Percentiles rank a stretch among this genome's conserved stretches.
These are phyloP conservation scores for Cryptosporidium parvum DNA, from an alignment of 169 alveolate species.

Conservation along the genomic window DNA sequence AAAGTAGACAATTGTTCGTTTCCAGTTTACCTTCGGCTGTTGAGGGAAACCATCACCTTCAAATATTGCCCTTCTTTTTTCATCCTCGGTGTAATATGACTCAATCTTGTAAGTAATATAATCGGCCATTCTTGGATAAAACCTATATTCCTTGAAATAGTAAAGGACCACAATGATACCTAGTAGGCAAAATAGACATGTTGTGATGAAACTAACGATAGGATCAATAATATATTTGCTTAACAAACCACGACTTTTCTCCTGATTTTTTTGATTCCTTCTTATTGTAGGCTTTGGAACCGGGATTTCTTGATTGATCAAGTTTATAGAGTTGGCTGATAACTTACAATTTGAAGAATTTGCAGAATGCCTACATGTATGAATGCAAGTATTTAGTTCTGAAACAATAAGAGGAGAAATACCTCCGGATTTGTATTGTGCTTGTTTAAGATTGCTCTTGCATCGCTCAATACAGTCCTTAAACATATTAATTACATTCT, in stretches of 20 bases:
- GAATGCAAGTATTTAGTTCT: slow-evolving; percentile 63
- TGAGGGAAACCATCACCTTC: slow-evolving; percentile 73
- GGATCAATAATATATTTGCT: slow-evolving; percentile 51
- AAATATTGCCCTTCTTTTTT: slow-evolving; percentile 72
- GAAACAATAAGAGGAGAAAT: slow-evolving; percentile 57
- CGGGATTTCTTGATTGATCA: slow-evolving; percentile 65
- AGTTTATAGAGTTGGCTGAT: slow-evolving; percentile 25
- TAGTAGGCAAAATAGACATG: slow-evolving; percentile 26
- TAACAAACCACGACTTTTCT: slow-evolving; percentile 18
- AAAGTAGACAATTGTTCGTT: slow-evolving; percentile 50
- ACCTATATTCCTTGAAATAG: slow-evolving; percentile 49
- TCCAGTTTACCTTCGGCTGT: slow-evolving; percentile 63
- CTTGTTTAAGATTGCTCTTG: slow-evolving; percentile 20
- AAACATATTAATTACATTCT: slow-evolving; percentile 29
- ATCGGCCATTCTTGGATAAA: slow-evolving; percentile 64
- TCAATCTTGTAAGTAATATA: slow-evolving; percentile 43
- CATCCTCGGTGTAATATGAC: slow-evolving; percentile 71
- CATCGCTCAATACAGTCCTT: slow-evolving; percentile 65
- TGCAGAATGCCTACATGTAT: slow-evolving; percentile 31
- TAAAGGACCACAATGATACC: slow-evolving; percentile 59
- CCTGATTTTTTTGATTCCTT: slow-evolving; percentile 28
- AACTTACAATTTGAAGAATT: slow-evolving; percentile 48
- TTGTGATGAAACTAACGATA: slow-evolving; percentile 15
- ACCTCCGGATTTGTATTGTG: slow-evolving; percentile 45
- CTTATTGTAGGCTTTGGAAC: slow-evolving; percentile 68